Conservation (phyloP, 2,329 filamentous ascomycete species). For the Penicillium sp. region DNA sequence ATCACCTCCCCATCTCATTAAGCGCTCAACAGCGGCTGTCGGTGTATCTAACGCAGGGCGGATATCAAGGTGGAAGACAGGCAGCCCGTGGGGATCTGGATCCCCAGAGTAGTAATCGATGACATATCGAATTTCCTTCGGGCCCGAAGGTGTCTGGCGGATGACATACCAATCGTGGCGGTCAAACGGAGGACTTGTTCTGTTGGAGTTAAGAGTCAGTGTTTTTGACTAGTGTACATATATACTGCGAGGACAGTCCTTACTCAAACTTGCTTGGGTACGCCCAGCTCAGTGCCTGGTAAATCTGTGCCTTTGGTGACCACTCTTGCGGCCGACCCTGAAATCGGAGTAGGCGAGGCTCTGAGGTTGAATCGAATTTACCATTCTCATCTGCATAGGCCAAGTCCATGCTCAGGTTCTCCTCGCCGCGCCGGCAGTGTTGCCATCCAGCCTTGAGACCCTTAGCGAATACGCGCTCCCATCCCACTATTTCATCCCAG, state of each 20-base stretch:
- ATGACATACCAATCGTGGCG: constrained; percentile 96
- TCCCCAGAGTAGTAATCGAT: constrained; percentile 94
- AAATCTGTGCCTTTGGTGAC: constrained; percentile 85
- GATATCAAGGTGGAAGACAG: constrained; percentile 94
- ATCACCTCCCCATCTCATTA: constrained; percentile 87
- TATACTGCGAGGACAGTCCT: constrained; percentile 27
- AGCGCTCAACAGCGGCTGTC: constrained; percentile 72
- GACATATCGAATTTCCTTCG: constrained; percentile 83
- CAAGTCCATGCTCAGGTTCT: constrained; percentile 57
- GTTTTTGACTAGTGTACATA: background rate
- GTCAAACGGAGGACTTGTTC: constrained; percentile 85
- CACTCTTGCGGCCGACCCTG: constrained; percentile 84
- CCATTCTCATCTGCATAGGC: constrained; percentile 49
- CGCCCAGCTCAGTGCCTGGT: constrained; percentile 73
- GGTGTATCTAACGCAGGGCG: constrained; percentile 83
- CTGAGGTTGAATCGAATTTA: constrained; percentile 35
- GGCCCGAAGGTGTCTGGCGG: constrained; percentile 63
- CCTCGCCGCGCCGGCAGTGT: constrained; percentile 71
- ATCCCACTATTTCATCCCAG: constrained; percentile 90
- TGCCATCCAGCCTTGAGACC: constrained; percentile 72
- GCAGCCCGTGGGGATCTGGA: constrained; percentile 79
- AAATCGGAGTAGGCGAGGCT: constrained; percentile 79
- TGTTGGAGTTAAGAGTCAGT: constrained; percentile 35
- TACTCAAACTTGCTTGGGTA: constrained; percentile 78
- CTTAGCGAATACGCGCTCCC: constrained; percentile 80